Evolutionary conservation across 352 stramenopile genomes (phyloP).

Genomic region (Blastocystis sp.): DNA sequence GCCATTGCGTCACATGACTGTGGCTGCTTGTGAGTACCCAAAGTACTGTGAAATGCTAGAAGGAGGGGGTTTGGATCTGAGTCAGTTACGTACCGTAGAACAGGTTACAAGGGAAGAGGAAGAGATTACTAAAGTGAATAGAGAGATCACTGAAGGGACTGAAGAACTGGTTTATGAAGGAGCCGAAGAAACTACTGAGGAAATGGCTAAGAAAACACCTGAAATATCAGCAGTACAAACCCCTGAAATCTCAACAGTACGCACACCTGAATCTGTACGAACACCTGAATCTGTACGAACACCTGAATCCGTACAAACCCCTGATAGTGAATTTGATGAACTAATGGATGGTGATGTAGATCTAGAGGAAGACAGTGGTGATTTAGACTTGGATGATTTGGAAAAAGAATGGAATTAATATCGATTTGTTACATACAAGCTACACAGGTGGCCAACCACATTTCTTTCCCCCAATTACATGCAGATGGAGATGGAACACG

Average conservation of each 20-base stretch:
- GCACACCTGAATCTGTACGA: not conserved
- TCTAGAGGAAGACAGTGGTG: not conserved
- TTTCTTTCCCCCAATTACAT: conserved; percentile 62
- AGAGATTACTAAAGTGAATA: conserved; percentile 10
- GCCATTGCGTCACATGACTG: conserved; percentile 75
- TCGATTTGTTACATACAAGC: not conserved
- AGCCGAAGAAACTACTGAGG: not conserved
- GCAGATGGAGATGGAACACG: conserved; percentile 49
- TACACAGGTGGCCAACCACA: conserved; percentile 48
- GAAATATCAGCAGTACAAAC: not conserved
- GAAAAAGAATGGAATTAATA: conserved; percentile 61
- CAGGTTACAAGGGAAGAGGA: not conserved
- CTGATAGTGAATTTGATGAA: conserved; percentile 29
- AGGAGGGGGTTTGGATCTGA: conserved; percentile 2
- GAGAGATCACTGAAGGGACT: conserved; percentile 32
- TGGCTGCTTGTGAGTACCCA: conserved; percentile 79
- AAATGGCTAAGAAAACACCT: not conserved
- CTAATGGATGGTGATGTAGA: not conserved
- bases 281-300: not conserved
- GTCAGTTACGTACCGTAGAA: not conserved
- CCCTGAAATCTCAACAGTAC: not conserved
- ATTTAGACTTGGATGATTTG: conserved; percentile 63
- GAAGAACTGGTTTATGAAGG: not conserved
- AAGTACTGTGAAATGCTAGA: conserved; percentile 69
- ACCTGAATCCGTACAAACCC: not conserved